Percentiles rank a stretch among this genome's conserved stretches.
These are phyloP conservation scores for Rhizophagus prolifer DNA, from an alignment of 192 early-diverging fungal genomes.

Conservation along the genomic window DNA sequence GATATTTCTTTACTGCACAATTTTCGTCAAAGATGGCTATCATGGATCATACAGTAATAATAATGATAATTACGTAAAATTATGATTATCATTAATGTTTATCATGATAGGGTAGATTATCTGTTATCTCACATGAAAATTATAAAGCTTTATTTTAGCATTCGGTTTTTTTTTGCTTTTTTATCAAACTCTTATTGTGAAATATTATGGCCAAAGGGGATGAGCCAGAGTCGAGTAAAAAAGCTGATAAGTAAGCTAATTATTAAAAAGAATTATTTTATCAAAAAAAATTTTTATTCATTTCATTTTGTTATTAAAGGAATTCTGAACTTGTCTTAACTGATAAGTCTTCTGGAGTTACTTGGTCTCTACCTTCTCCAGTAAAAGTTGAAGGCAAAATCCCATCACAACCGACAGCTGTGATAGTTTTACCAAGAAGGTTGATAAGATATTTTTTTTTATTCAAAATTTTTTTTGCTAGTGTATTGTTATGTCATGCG, in stretches of 20 bases:
- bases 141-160: no score
- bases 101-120: no score
- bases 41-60: no score
- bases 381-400: background rate
- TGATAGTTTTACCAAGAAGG: slow-evolving; percentile 26
- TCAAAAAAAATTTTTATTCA: background rate
- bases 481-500: background rate
- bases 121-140: no score
- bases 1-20: no score
- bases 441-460: background rate
- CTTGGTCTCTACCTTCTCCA: slow-evolving; percentile 14
- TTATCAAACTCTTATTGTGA: background rate
- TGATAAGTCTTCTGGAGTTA: slow-evolving; percentile 8
- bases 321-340: slow-evolving; percentile 1
- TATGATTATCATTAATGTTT: no score
- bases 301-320: background rate
- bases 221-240: slow-evolving; percentile 2
- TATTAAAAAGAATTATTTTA: background rate
- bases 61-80: no score
- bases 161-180: no score
- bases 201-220: background rate
- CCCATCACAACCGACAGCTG: slow-evolving; percentile 1
- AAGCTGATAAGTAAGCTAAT: background rate
- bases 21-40: no score
- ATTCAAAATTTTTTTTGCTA: background rate